Evolutionary conservation across 169 alveolate species (phyloP).

Genomic region (Plasmodium knowlesi): DNA sequence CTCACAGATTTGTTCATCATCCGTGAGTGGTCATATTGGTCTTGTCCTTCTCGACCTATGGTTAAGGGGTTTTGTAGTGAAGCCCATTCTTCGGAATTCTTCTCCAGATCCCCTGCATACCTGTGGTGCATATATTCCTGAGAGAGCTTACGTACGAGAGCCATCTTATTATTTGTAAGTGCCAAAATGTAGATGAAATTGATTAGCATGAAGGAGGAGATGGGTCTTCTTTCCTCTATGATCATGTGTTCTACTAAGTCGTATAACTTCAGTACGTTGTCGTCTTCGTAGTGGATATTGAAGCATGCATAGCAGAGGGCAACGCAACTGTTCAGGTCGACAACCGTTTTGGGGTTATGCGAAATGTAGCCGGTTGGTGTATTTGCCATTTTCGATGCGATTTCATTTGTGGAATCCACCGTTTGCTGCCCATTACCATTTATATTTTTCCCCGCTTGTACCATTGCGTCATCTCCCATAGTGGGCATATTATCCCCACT

Average conservation of each 20-base stretch:
- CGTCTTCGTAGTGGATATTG: constrained; percentile 71
- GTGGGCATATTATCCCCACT: background rate
- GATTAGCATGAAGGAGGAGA: constrained; percentile 52
- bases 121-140: constrained; percentile 58
- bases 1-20: background rate
- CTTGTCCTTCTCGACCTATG: background rate
- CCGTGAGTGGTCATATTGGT: background rate
- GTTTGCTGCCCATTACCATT: no score
- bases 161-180: constrained; percentile 54
- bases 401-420: no score
- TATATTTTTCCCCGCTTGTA: background rate
- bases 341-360: background rate
- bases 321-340: constrained; percentile 59
- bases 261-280: constrained; percentile 41
- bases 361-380: background rate
- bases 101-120: constrained; percentile 29
- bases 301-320: constrained; percentile 67
- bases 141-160: background rate
- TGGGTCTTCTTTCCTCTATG: constrained; percentile 24
- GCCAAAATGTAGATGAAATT: constrained; percentile 42
- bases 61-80: background rate
- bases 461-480: background rate
- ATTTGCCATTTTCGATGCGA: background rate
- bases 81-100: background rate
- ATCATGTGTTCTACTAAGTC: constrained; percentile 71